A percentile compares a stretch with the other conserved stretches of the same genome.
Conservation (phyloP, 2,329 filamentous ascomycete species). For the Monilinia vaccinii-corymbosi region DNA sequence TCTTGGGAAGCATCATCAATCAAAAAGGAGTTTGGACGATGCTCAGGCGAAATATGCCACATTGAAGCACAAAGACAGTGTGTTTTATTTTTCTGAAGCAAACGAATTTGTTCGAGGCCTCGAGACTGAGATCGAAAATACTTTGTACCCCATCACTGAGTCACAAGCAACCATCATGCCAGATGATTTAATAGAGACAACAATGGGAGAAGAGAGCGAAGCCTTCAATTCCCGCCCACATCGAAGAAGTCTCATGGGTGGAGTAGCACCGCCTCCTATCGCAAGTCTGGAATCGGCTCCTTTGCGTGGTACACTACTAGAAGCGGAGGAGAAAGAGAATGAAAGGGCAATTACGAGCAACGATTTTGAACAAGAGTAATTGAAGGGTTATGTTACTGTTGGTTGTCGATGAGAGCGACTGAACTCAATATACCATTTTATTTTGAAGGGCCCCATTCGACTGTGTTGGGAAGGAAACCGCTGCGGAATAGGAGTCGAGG, state of each 20-base stretch:
- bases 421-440: conserved; percentile 9
- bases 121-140: conserved; percentile 32
- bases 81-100: conserved; percentile 42
- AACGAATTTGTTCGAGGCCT: conserved; percentile 44
- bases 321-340: conserved; percentile 6
- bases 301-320: conserved; percentile 24
- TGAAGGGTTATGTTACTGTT: not conserved
- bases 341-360: not conserved
- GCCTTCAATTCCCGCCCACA: conserved; percentile 42
- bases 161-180: conserved; percentile 9
- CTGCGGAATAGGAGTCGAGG: not conserved
- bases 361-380: conserved; percentile 7
- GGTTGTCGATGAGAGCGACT: not conserved
- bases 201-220: conserved; percentile 38
- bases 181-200: conserved; percentile 9
- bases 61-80: conserved; percentile 41
- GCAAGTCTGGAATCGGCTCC: conserved; percentile 42
- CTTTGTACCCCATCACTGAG: conserved; percentile 25
- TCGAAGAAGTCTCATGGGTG: conserved; percentile 45
- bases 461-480: not conserved
- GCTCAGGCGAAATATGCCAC: conserved; percentile 48
- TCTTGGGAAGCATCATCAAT: conserved; percentile 67
- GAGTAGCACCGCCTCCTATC: conserved; percentile 30
- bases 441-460: not conserved
- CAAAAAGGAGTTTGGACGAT: conserved; percentile 66